phyloP scores from a whole-genome alignment of 192 early-diverging fungal species.

The Thamnidium elegans region DNA sequence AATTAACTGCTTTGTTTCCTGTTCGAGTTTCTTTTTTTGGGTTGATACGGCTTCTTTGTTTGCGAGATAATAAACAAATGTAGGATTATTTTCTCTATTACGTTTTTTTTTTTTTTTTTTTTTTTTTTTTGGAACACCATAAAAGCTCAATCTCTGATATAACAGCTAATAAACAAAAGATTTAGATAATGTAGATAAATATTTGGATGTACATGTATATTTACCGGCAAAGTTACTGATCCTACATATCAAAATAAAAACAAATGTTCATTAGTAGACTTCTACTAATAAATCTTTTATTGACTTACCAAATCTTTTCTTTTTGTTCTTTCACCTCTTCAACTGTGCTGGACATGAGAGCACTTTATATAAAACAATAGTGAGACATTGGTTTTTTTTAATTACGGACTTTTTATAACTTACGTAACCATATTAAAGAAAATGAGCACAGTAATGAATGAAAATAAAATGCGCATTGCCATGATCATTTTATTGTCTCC shows the following conservation, averaged over 20 bases:
- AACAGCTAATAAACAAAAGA: neutral
- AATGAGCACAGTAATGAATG: slow-evolving; percentile 6
- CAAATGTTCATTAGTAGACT: too few relatives aligned
- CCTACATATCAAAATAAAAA: too few relatives aligned
- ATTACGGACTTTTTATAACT: neutral
- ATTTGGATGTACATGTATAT: too few relatives aligned
- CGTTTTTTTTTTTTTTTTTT: neutral
- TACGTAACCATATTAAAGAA: slow-evolving; percentile 26
- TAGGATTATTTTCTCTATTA: neutral
- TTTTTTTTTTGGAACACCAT: neutral
- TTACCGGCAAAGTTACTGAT: neutral
- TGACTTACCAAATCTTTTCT: neutral
- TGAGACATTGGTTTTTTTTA: neutral
- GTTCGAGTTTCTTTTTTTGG: neutral
- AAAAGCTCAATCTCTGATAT: neutral
- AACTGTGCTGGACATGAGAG: neutral
- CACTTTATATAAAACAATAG: neutral
- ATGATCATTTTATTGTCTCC: slow-evolving; percentile 2
- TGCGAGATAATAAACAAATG: neutral
- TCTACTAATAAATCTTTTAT: too few relatives aligned
- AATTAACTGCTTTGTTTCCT: neutral
- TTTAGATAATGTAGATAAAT: too few relatives aligned
- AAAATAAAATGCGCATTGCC: slow-evolving; percentile 2
- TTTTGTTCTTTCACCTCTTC: neutral
- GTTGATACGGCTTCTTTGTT: neutral